These are phyloP conservation scores for Aspergillus saccharolyticus DNA, from an alignment of 495 filamentous ascomycete genomes.

Conservation along the genomic window DNA sequence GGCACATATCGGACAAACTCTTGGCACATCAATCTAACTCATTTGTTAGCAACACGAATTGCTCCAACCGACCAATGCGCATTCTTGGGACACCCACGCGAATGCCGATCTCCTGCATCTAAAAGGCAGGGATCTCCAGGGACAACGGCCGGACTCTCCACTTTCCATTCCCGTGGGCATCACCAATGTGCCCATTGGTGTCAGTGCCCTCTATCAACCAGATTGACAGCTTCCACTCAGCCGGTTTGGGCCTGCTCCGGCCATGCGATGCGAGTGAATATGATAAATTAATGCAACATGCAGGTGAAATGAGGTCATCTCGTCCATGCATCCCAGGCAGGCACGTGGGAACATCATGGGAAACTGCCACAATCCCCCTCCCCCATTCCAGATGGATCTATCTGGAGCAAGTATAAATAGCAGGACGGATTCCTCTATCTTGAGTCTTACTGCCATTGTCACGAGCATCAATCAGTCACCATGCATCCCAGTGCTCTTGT, in stretches of 20 bases:
- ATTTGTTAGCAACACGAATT: not conserved
- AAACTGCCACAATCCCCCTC: not conserved
- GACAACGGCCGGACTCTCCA: not conserved
- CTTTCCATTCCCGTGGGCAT: not conserved
- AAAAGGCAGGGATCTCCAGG: not conserved
- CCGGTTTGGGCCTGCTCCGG: not conserved
- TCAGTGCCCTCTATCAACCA: not conserved
- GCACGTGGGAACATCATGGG: not conserved
- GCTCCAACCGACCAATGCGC: not conserved
- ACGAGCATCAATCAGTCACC: not conserved
- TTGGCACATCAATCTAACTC: not conserved
- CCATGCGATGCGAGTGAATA: not conserved
- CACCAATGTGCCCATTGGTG: not conserved
- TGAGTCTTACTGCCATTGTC: not conserved
- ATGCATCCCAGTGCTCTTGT: slow-evolving; percentile 34
- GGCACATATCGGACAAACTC: not conserved
- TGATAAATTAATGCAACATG: not conserved
- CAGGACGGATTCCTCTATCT: not conserved
- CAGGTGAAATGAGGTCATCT: not conserved
- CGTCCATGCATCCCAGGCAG: not conserved
- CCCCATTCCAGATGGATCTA: not conserved
- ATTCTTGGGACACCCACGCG: not conserved
- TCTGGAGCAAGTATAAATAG: not conserved
- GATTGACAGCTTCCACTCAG: not conserved
- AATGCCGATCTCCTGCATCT: not conserved